Conservation (phyloP, 176 grass and related monocot species). For the Carex littledalei region DNA sequence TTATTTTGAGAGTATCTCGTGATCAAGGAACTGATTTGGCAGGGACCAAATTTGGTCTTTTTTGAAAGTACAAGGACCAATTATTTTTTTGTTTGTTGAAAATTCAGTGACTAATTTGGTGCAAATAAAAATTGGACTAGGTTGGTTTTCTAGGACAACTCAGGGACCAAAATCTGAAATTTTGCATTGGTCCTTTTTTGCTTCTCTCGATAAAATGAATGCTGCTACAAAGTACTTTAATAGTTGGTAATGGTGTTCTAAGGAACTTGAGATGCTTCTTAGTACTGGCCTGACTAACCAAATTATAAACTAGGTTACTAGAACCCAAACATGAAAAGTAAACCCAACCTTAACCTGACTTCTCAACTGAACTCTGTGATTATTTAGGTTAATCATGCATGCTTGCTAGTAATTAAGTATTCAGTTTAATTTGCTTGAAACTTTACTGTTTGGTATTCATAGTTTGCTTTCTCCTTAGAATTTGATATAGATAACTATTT, state of each 20-base stretch:
- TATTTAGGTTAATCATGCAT: background rate
- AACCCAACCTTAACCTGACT: background rate
- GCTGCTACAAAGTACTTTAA: background rate
- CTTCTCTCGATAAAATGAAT: background rate
- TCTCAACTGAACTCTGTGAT: background rate
- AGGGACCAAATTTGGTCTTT: background rate
- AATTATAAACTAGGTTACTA: background rate
- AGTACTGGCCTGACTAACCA: background rate
- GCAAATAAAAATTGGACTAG: background rate
- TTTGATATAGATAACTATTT: slow-evolving; percentile 7
- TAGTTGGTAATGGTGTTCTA: background rate
- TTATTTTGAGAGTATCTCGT: background rate
- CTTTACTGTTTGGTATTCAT: background rate
- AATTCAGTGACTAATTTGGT: background rate
- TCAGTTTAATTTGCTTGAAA: background rate
- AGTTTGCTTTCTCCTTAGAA: background rate
- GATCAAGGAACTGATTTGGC: background rate
- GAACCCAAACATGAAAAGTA: background rate
- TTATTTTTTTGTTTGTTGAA: background rate
- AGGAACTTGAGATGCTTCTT: background rate
- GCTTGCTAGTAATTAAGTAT: background rate
- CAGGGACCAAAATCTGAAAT: background rate
- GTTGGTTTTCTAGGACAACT: background rate
- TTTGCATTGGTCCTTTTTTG: background rate
- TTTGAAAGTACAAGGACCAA: background rate